Conservation (phyloP, 441 rosid genomes). For the Erodium texanum region DNA sequence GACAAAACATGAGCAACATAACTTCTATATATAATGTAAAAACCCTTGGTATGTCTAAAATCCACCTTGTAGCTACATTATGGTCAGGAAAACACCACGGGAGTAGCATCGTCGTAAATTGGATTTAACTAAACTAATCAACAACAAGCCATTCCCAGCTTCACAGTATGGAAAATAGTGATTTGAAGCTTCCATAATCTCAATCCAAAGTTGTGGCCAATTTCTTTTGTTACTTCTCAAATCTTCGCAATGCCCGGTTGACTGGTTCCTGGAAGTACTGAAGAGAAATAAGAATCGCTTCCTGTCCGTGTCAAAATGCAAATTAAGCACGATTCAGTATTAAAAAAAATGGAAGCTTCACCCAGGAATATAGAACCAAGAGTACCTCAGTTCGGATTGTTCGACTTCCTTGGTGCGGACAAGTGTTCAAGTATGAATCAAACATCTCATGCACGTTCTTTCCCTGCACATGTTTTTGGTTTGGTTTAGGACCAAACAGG, state of each 20-base stretch:
- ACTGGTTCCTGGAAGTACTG: constrained; percentile 93
- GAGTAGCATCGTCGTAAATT: no score
- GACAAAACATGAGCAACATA: no score
- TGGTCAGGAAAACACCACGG: no score
- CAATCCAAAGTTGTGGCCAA: neutral
- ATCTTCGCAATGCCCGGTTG: constrained; percentile 36
- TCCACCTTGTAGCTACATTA: no score
- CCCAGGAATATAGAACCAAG: constrained; percentile 6
- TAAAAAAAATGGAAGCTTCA: neutral
- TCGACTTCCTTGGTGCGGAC: constrained; percentile 94
- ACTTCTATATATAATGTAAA: no score
- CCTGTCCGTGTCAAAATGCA: constrained; percentile 37
- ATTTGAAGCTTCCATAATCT: no score
- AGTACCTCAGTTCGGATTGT: constrained; percentile 91
- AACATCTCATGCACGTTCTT: constrained; percentile 55
- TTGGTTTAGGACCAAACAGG: neutral
- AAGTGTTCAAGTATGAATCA: constrained; percentile 68
- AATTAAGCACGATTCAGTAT: neutral
- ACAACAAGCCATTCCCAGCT: neutral
- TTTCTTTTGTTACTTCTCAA: neutral
- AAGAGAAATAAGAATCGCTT: constrained; percentile 80
- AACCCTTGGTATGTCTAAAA: no score
- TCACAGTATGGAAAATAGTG: neutral
- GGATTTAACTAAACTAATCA: neutral
- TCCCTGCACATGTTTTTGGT: constrained; percentile 32